Evolutionary conservation across 2,329 filamentous ascomycete species (phyloP).

Genomic region (Stagonosporopsis rhizophila): DNA sequence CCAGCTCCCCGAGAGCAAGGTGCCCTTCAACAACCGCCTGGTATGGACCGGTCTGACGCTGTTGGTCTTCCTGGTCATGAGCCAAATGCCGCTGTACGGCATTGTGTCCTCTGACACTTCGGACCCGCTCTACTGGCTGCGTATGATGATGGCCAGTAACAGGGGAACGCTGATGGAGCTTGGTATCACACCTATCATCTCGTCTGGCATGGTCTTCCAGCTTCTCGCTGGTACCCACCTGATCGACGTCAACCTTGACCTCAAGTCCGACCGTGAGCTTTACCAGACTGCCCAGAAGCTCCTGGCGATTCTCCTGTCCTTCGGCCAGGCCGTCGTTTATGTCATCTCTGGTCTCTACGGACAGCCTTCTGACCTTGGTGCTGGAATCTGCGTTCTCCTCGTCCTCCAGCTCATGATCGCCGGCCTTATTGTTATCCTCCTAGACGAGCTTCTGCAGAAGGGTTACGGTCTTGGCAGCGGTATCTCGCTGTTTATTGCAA

Average conservation of each 20-base stretch:
- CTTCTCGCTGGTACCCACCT: conserved; percentile 98
- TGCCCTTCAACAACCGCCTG: conserved; percentile 88
- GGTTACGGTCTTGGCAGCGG: conserved; percentile 97
- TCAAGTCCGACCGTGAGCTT: conserved; percentile 99
- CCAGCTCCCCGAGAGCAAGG: conserved; percentile 84
- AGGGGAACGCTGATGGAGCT: conserved; percentile 94
- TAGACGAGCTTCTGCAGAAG: conserved; percentile 99
- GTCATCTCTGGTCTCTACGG: conserved; percentile 95
- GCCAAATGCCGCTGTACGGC: conserved; percentile 94
- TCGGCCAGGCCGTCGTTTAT: conserved; percentile 97
- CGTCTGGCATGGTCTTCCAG: conserved; percentile 99
- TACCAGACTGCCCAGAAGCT: conserved; percentile 99
- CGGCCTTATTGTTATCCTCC: conserved; percentile 97
- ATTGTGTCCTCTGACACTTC: conserved; percentile 97
- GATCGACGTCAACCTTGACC: conserved; percentile 99
- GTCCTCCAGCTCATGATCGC: conserved; percentile 98
- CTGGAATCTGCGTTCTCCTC: conserved; percentile 96
- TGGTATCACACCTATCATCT: conserved; percentile 97
- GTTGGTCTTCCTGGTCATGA: conserved; percentile 99
- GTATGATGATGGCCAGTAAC: conserved; percentile 99
- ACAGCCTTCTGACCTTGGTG: conserved; percentile 93
- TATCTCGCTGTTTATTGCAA: conserved; percentile 99
- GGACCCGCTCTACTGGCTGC: conserved; percentile 98
- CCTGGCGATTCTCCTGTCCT: conserved; percentile 89
- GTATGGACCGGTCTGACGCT: conserved; percentile 72